phyloP scores from a whole-genome alignment of 2,329 filamentous ascomycete species.

The Daldinia sp. region DNA sequence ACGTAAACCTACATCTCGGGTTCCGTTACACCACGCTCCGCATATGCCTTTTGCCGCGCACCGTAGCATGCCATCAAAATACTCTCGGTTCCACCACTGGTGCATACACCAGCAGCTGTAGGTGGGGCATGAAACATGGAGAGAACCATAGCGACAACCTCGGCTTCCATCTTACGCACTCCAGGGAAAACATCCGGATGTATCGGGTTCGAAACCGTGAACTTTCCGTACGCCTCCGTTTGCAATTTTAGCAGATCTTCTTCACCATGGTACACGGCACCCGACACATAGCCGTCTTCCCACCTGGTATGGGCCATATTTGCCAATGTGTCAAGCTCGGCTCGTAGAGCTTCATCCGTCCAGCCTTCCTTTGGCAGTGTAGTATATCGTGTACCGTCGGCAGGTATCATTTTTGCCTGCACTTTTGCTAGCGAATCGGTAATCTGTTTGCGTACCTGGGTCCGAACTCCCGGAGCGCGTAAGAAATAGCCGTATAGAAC shows the following conservation, averaged over 20 bases:
- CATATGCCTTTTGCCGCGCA: conserved; percentile 86
- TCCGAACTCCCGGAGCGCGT: conserved; percentile 83
- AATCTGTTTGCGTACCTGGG: conserved; percentile 85
- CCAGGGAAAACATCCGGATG: conserved; percentile 98
- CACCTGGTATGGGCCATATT: conserved; percentile 93
- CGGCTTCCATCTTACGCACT: conserved; percentile 98
- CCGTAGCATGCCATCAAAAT: conserved; percentile 95
- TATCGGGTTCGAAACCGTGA: conserved; percentile 95
- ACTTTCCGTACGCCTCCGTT: conserved; percentile 90
- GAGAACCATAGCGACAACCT: conserved; percentile 95
- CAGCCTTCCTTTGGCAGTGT: conserved; percentile 85
- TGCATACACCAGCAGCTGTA: conserved; percentile 87
- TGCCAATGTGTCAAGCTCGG: conserved; percentile 80
- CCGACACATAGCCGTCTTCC: conserved; percentile 95
- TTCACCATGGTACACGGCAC: conserved; percentile 95
- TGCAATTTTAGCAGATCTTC: conserved; percentile 82
- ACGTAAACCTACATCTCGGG: conserved; percentile 84
- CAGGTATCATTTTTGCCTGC: conserved; percentile 82
- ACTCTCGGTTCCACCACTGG: conserved; percentile 92
- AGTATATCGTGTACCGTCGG: conserved; percentile 75
- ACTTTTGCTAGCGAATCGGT: conserved; percentile 80
- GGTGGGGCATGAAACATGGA: conserved; percentile 87
- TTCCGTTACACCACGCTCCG: conserved; percentile 86
- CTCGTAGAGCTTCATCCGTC: conserved; percentile 77
- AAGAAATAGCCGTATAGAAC: conserved; percentile 87